Evolutionary conservation across 768 basidiomycete genomes (phyloP), one percentile per base, ranked within the genome.

Genomic region (Hericium erinaceus): DNA sequence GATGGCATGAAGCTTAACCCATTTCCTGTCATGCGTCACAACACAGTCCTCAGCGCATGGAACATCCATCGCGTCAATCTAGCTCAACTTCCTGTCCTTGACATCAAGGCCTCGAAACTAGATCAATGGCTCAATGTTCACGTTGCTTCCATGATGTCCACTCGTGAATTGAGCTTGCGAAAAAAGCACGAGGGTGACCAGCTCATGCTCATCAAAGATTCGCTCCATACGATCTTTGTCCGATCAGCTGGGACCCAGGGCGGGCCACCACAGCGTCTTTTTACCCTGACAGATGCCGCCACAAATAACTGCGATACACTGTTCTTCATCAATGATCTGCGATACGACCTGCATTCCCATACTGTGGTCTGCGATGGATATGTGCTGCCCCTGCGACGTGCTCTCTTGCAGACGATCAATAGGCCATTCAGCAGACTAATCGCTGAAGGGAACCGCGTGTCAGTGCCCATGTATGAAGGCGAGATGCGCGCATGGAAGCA

Each of bases 281-380:
- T 46, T 46, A 20, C 44, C 15, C 20, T 46, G 44, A n/a, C n/a
- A 11, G 44, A 46, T 20, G 44, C 1, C 6, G 8, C 18, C 4
- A 46, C 44, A 52, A 61, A 50, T 16, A 59, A 54, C 58, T 57
- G 38, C 57, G 69, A 79, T 56, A 73, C 77, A 0, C 22, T 82
- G 24, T 65, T 85, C 46, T 75, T 83, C 60, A 62, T 84, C 57
- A 71, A 73, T 39, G 65, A 67, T 26, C 64, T 84, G 46, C 72
- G 77, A 4, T 69, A 78, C 37, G 83, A 84, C 60, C 56, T 79
- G 9, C 65, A 71, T 2, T 74, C 77, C 0, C 75, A 80, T 60
- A 81, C 81, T 0, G 52, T 83, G 2, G 65, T 84, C n/a, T 73
- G 71, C 18, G 79, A 83, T 58, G 75, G 73, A 3, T 82, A 72